Base-by-base conservation (phyloP, 2,329 filamentous ascomycete species). In the Fusarium sp. region DNA sequence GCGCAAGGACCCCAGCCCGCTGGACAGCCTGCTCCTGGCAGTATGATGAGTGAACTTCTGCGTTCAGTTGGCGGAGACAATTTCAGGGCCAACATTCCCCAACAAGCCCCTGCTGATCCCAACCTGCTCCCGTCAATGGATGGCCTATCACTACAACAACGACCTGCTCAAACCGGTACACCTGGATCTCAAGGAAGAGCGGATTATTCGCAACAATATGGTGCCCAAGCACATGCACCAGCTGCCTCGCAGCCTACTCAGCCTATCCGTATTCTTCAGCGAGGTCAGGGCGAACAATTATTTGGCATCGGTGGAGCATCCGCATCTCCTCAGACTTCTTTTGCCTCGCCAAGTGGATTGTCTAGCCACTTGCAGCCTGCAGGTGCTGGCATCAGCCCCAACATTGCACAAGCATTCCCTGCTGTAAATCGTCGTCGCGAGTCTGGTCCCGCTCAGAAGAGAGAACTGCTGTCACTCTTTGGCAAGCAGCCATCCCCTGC, bases 381-480 rank as follows among this genome's bases (percentile, higher is more conserved):
- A 15, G 52, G 72, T 23, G 54, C 56, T 50, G 65, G 72, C 35
- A 37, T 70, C 11, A 79, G 75, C 33, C 73, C 79, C 8, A 64
- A 67, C 11, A 64, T 71, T 11, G 37, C 64, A 30, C 56, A 67
- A n/a, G 68, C 72, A 25, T 74, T 73, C 28, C 72, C 77, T 43
- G 46, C 63, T 53, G 58, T 72, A n/a, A 63, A 52, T 54, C 67
- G 72, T 44, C 74, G 77, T 13, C 69, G 78, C 6, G 75, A 78
- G 35, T 80, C 75, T n/a, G 74, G 80, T 7, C 69, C 74, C 37
- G 78, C 80, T 25, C 80, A 83, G 70, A 82, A 82, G 66, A 72
- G 77, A 64, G 76, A 80, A 68, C 25, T 88, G 83, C 83, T 94
- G 18, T 92, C 91, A 9, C 86, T 94, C 4, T 93, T 94, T 77